Evolutionary conservation across 1,139 yeast species (phyloP).

Genomic region (Hansenula sp.): DNA sequence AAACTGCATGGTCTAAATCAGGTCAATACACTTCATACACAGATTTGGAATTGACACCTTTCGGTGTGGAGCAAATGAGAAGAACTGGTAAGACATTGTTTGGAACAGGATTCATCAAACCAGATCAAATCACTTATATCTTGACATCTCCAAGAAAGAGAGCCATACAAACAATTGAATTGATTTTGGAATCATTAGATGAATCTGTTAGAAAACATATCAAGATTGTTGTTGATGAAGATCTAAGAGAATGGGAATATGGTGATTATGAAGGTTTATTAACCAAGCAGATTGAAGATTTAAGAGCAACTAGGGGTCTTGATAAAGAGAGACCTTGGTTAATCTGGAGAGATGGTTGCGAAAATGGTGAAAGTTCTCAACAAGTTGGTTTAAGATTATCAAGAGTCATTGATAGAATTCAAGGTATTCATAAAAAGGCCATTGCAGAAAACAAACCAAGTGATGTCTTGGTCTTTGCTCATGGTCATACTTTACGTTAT

Average conservation of each 20-base stretch:
- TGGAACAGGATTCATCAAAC: conserved; percentile 59
- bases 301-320: conserved; percentile 61
- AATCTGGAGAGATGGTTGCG: conserved; percentile 93
- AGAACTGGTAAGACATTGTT: conserved; percentile 72
- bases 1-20: conserved; percentile 92
- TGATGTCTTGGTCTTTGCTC: conserved; percentile 83
- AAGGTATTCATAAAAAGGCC: conserved; percentile 58
- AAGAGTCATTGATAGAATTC: conserved; percentile 57
- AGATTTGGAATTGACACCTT: conserved; percentile 71
- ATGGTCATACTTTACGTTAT: conserved; percentile 89
- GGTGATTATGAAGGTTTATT: conserved; percentile 90
- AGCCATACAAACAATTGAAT: conserved; percentile 69
- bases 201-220: conserved; percentile 43
- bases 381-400: conserved; percentile 73
- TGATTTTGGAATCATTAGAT: conserved; percentile 47
- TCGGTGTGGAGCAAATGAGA: conserved; percentile 73
- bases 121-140: conserved; percentile 56
- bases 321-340: conserved; percentile 60
- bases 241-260: conserved; percentile 90
- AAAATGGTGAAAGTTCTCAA: conserved; percentile 70
- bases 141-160: conserved; percentile 78
- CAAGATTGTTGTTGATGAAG: conserved; percentile 53
- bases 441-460: conserved; percentile 50
- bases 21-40: conserved; percentile 91
- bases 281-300: conserved; percentile 59